These are phyloP conservation scores for Coemansia sp. DNA, from an alignment of 192 early-diverging fungal species.

Conservation along the genomic window DNA sequence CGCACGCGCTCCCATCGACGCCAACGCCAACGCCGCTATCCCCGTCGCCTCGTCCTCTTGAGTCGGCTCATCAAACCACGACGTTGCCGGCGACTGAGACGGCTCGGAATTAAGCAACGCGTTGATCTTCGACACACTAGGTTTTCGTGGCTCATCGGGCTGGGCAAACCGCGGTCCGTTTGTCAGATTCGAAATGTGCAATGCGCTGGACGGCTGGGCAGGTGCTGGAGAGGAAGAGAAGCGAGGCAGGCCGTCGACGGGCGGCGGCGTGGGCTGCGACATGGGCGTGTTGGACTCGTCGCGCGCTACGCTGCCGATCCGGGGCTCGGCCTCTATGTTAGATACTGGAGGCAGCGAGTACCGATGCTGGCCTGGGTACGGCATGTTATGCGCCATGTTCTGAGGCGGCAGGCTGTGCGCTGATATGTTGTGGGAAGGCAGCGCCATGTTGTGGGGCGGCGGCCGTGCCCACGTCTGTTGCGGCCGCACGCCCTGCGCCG, in stretches of 20 bases:
- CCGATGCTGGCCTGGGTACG: not conserved
- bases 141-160: slow-evolving; percentile 23
- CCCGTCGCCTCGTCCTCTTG: slow-evolving; percentile 45
- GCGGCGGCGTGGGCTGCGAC: slow-evolving; percentile 48
- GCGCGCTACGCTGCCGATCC: slow-evolving; percentile 2
- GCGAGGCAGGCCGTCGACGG: slow-evolving; percentile 42
- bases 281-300: slow-evolving; percentile 31
- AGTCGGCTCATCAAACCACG: slow-evolving; percentile 24
- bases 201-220: not conserved
- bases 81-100: slow-evolving; percentile 2
- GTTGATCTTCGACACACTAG: slow-evolving; percentile 38
- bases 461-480: not conserved
- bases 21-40: slow-evolving; percentile 47
- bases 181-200: slow-evolving; percentile 32
- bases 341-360: slow-evolving; percentile 3
- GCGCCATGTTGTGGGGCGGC: not conserved
- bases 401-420: not conserved
- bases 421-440: not conserved
- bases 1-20: slow-evolving; percentile 29
- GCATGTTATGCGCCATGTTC: not conserved
- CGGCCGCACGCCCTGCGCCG: not conserved
- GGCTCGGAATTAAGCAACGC: slow-evolving; percentile 40
- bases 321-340: not conserved
- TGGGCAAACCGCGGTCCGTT: not conserved
- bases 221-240: slow-evolving; percentile 38